Evolutionary conservation across 352 stramenopile species (phyloP).

Genomic region (Elongisporangium senticosum): DNA sequence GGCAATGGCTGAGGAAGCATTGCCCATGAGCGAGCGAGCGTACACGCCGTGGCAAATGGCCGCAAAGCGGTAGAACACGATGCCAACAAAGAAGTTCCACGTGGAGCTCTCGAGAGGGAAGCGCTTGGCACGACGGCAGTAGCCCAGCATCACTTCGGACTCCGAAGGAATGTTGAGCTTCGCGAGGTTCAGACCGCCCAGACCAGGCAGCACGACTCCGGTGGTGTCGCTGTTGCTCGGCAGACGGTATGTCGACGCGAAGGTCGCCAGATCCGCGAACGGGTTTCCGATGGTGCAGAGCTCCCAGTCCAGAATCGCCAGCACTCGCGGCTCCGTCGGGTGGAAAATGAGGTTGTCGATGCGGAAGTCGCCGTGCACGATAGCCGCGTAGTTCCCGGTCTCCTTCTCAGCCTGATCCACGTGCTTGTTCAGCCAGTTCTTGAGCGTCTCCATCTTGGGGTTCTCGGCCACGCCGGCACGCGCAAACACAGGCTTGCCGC

Average conservation of each 20-base stretch:
- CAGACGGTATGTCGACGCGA: slow-evolving; percentile 49
- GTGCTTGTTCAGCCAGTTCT: slow-evolving; percentile 54
- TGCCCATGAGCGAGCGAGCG: slow-evolving; percentile 59
- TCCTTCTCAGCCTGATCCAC: slow-evolving; percentile 46
- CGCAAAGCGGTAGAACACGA: slow-evolving; percentile 71
- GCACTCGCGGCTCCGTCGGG: slow-evolving; percentile 70
- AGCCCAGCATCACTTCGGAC: slow-evolving; percentile 48
- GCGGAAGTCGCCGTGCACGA: slow-evolving; percentile 86
- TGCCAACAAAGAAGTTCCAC: slow-evolving; percentile 75
- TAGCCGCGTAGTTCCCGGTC: slow-evolving; percentile 24
- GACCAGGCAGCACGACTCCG: slow-evolving; percentile 50
- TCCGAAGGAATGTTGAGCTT: slow-evolving; percentile 63
- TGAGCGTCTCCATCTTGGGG: slow-evolving; percentile 36
- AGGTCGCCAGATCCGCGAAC: slow-evolving; percentile 72
- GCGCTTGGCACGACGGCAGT: slow-evolving; percentile 42
- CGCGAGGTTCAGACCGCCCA: slow-evolving; percentile 33
- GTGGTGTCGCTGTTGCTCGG: slow-evolving; percentile 25
- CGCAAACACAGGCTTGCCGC: slow-evolving; percentile 35
- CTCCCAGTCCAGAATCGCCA: slow-evolving; percentile 87
- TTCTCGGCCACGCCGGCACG: slow-evolving; percentile 54
- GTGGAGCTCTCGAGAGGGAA: slow-evolving; percentile 47
- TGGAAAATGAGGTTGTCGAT: slow-evolving; percentile 88
- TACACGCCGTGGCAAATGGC: slow-evolving; percentile 82
- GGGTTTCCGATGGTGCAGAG: slow-evolving; percentile 84
- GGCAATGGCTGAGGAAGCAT: slow-evolving; percentile 77